Conservation (phyloP, 2,329 filamentous ascomycete species). For the Fusarium sp. region DNA sequence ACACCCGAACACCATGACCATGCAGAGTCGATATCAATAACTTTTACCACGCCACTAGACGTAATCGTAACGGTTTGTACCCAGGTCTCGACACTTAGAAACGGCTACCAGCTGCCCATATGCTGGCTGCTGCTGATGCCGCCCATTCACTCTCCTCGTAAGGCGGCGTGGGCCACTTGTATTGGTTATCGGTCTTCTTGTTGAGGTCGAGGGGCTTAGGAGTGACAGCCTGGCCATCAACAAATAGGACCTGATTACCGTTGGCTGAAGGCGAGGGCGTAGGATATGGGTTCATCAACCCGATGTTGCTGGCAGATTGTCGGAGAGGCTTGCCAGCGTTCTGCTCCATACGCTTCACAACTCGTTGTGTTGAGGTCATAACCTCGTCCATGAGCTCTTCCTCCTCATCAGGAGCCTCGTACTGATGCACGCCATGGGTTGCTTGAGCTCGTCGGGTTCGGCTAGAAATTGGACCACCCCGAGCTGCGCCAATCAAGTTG, state of each 20-base stretch:
- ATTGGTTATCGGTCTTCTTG: constrained; percentile 66
- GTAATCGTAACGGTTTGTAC: constrained; percentile 41
- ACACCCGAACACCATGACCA: constrained; percentile 51
- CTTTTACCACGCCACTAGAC: constrained; percentile 47
- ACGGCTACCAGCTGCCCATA: constrained; percentile 78
- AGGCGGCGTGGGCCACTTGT: constrained; percentile 94
- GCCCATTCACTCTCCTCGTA: constrained; percentile 97
- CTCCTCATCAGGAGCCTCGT: constrained; percentile 96
- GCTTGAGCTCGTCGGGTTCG: constrained; percentile 85
- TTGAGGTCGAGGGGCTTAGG: constrained; percentile 79
- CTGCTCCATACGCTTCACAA: constrained; percentile 77
- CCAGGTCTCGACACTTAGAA: constrained; percentile 58
- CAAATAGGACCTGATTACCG: constrained; percentile 81
- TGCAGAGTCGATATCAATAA: constrained; percentile 47
- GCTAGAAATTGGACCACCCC: constrained; percentile 77
- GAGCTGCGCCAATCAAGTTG: constrained; percentile 69
- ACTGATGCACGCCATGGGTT: constrained; percentile 80
- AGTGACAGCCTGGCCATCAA: constrained; percentile 71
- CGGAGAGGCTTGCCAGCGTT: constrained; percentile 59
- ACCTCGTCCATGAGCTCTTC: constrained; percentile 95
- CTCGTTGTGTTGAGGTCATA: constrained; percentile 80
- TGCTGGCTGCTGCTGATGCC: constrained; percentile 83
- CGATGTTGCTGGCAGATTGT: constrained; percentile 75
- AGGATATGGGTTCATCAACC: constrained; percentile 71
- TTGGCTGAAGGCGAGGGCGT: constrained; percentile 84